Base-by-base conservation (phyloP, 768 basidiomycete genomes). In the Macrolepiota fuliginosa region DNA sequence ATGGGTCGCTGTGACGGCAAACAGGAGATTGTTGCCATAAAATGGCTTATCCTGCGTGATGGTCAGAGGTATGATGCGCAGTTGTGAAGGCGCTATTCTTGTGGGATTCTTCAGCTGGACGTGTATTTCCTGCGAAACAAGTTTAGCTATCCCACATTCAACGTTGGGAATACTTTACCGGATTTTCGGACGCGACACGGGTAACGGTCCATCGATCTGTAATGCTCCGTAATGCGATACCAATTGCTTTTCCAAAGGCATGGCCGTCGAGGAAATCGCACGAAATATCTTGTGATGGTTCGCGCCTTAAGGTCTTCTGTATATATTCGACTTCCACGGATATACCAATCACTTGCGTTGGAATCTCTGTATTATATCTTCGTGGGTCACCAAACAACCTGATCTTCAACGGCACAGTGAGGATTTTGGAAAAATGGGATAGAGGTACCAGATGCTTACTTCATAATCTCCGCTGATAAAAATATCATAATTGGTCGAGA, bases 381-480 rank as follows among this genome's bases (percentile, higher is more conserved):
- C 65, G 73, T 10, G 92, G 91, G 71, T 91, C 90, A 6, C 92
- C 92, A 70, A 94, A 96, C 51, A 94, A 79, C 64, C 93, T 79
- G 60, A 94, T 92, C 89, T 93, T 65, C 7, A 55, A 24, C 35
- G 36, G 45, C 47, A 54, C 32, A 25, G 64, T 53, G 53, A 51
- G 4, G 47, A 51, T 2, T 25, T 55, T 29, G 51, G 58, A 39
- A 32, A 32, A 52, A 24, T 49, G 36, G 63, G 40, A 45, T 22
- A 49, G 22, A 55, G n/a, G 45, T 24, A 59, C 29, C 56, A 5
- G 32, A 61, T 22, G 17, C 56, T 40, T 63, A 85, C 91, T 81
- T 96, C 94, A 68, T 94, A 96, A 63, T 92, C 87, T 9, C 88
- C 92, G 68, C 90, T 89, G 55, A 96, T 76, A 63, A 90, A 83